Base-by-base conservation (phyloP, 345 rosid genomes). In the Arabis alpina region DNA sequence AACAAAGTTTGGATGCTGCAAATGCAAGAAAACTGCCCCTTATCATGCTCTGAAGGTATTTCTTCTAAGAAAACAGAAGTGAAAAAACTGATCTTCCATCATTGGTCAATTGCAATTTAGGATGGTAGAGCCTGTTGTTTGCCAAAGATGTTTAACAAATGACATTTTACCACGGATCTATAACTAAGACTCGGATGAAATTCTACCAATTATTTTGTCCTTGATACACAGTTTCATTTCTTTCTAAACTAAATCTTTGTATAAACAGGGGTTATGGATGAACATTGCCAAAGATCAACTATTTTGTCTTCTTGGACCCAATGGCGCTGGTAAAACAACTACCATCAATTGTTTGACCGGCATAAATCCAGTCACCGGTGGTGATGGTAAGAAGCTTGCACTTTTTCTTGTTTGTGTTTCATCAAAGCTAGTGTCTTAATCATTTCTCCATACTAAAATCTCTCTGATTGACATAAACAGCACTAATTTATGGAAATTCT, bases 291-390 rank as follows among this genome's bases (percentile, higher is more conserved):
- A 86, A 77, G 89, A 93, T 82, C 94, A 91, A 63, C 71, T 91
- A 14, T 93, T 93, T 74, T 93, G 97, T 84, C 91, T 93, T 61
- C 97, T 89, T 70, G 98, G 98, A 65, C 98, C 92, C 72, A 93
- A 91, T 51, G 94, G 98, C 55, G 94, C 96, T 68, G 98, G 98
- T 76, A 93, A 93, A 80, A 93, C 97, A 65, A 91, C 98, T 57
- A 78, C 84, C 49, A 87, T 89, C 75, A 89, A 84, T 72, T 89
- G 96, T 70, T 81, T 87, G 80, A 89, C 97, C 28, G 97, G 98
- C 74, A 76, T 91, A 66, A 80, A 88, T 70, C 94, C 94, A 16
- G 88, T 85, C 64, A 93, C 90, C 11, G 75, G 80, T 60, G 94
- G 96, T 65, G 97, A 93, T 74, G 96, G 97, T 91, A 86, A 72